phyloP scores from a whole-genome alignment of 2,329 filamentous ascomycete species.

The Trichophyton schoenleinii region DNA sequence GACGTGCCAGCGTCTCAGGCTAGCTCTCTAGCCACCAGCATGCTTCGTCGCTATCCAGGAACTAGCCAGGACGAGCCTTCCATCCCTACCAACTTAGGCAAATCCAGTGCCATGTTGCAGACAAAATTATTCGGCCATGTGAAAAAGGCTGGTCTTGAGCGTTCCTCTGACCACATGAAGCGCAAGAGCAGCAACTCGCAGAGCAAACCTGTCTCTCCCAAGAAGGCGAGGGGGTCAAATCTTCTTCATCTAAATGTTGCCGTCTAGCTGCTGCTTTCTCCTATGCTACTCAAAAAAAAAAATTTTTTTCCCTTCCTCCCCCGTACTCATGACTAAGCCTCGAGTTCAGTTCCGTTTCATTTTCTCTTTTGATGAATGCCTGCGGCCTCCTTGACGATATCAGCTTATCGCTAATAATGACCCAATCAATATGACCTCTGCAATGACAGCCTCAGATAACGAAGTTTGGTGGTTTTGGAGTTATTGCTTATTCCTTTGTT shows the following conservation, averaged over 20 bases:
- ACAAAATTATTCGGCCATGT: constrained; percentile 51
- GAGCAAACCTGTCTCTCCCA: constrained; percentile 26
- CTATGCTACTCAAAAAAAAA: neutral
- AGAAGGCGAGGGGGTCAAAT: constrained; percentile 39
- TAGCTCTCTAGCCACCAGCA: constrained; percentile 61
- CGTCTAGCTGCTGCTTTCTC: neutral
- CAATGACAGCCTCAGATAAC: neutral
- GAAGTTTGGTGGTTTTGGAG: neutral
- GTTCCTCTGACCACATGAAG: constrained; percentile 21
- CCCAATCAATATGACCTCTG: neutral
- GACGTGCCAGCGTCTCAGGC: constrained; percentile 62
- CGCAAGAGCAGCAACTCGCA: constrained; percentile 30
- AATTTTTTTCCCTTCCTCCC: neutral
- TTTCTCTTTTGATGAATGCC: neutral
- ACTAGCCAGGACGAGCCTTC: constrained; percentile 23
- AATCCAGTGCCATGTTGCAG: constrained; percentile 41
- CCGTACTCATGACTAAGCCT: neutral
- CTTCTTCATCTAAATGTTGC: constrained; percentile 45
- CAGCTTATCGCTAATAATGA: neutral
- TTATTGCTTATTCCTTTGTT: neutral
- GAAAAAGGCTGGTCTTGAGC: constrained; percentile 41
- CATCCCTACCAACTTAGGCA: constrained; percentile 28
- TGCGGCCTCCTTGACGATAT: neutral
- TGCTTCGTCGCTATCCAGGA: constrained; percentile 50
- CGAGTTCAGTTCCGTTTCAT: neutral